Evolutionary conservation across 306 rosid genomes (phyloP).

Genomic region (Castanea mollissima): DNA sequence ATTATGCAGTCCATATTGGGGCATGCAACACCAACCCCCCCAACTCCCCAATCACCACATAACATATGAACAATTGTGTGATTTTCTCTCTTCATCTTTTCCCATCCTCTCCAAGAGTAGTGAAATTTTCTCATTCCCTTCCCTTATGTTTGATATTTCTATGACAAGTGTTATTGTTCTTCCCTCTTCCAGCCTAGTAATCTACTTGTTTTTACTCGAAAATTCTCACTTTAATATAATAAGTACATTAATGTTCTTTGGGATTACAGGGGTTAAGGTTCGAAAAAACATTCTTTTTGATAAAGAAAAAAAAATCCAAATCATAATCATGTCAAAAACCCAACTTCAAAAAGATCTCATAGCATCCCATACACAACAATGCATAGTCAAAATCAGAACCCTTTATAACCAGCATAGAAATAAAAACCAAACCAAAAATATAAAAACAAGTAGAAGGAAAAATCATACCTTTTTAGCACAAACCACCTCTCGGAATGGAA

Average conservation of each 20-base stretch:
- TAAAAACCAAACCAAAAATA: neutral
- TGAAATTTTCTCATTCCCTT: too few species aligned
- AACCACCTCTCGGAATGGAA: conserved; percentile 26
- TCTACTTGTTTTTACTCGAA: neutral
- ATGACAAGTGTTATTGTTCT: too few species aligned
- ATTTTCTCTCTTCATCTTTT: neutral
- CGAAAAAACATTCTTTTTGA: neutral
- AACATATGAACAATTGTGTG: neutral
- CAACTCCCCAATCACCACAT: neutral
- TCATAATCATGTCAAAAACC: neutral
- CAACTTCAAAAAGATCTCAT: neutral
- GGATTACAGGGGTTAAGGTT: neutral
- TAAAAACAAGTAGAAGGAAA: neutral
- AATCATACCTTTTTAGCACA: conserved; percentile 36
- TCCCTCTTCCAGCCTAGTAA: neutral
- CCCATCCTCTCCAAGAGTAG: neutral
- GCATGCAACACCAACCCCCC: neutral
- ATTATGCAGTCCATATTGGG: neutral
- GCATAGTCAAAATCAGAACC: neutral
- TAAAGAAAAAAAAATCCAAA: neutral
- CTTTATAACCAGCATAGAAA: neutral
- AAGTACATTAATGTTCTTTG: neutral
- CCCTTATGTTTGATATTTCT: too few species aligned
- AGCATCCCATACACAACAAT: neutral
- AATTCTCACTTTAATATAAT: neutral